These are phyloP conservation scores for Aureobasidium subglaciale DNA, from an alignment of 2,329 filamentous ascomycete genomes.

Conservation along the genomic window DNA sequence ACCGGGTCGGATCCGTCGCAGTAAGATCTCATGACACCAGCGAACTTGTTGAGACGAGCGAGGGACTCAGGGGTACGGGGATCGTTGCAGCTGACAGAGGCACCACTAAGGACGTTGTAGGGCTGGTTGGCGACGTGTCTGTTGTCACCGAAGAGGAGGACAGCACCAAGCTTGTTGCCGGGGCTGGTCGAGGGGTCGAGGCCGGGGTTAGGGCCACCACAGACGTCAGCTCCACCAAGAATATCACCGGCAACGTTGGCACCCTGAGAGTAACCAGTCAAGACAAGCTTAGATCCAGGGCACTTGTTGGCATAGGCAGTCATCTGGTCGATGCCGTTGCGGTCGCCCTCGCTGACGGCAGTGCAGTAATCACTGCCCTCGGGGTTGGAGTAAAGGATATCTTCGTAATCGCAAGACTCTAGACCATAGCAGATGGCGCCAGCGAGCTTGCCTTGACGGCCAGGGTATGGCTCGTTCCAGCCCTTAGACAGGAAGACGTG, in stretches of 20 bases:
- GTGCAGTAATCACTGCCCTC: constrained; percentile 30
- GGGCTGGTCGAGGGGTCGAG: constrained; percentile 16
- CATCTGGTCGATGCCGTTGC: constrained; percentile 3
- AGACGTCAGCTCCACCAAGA: constrained; percentile 19
- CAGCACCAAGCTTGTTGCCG: constrained; percentile 20
- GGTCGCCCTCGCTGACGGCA: constrained; percentile 32
- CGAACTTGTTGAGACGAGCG: constrained; percentile 16
- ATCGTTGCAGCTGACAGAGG: constrained; percentile 21
- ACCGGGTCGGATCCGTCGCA: constrained; percentile 34
- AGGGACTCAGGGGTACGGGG: constrained; percentile 25
- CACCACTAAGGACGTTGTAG: constrained; percentile 25
- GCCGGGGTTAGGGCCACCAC: constrained; percentile 40
- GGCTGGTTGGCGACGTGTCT: constrained; percentile 25
- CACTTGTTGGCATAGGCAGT: constrained; percentile 17
- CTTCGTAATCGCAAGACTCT: constrained; percentile 21
- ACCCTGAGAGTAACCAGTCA: constrained; percentile 26
- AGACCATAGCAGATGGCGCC: constrained; percentile 20
- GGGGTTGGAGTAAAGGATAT: constrained; percentile 18
- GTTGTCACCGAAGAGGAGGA: constrained; percentile 25
- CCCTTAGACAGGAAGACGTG: constrained; percentile 22
- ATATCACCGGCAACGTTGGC: constrained; percentile 27
- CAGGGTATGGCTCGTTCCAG: constrained; percentile 21
- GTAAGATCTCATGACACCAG: constrained; percentile 26
- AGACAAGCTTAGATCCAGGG: constrained; percentile 22
- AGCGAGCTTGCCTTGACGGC: constrained; percentile 19